Evolutionary conservation across 1,139 yeast species (phyloP).

Genomic region (Sugiyamaella sp.): DNA sequence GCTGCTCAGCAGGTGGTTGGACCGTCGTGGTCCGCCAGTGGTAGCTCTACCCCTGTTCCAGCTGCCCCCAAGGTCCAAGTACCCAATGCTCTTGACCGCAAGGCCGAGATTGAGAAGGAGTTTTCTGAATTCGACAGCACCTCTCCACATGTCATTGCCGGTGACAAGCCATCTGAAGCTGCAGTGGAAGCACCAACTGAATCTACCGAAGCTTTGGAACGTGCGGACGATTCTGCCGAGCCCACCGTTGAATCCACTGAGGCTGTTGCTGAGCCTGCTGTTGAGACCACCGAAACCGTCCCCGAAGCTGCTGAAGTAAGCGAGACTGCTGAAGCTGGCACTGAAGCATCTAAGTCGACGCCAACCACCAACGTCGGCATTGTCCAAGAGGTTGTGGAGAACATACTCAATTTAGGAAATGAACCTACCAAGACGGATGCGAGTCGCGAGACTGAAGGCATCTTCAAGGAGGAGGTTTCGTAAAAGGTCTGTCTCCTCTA

Average conservation of each 20-base stretch:
- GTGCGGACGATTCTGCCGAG: slow-evolving; percentile 17
- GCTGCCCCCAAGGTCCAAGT: not conserved
- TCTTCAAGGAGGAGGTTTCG: slow-evolving; percentile 31
- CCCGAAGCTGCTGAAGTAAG: slow-evolving; percentile 30
- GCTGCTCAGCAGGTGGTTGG: slow-evolving; percentile 7
- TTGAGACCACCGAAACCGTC: slow-evolving; percentile 33
- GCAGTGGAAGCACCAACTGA: slow-evolving; percentile 2
- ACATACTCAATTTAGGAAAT: slow-evolving; percentile 10
- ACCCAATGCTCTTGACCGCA: slow-evolving; percentile 10
- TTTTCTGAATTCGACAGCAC: slow-evolving; percentile 21
- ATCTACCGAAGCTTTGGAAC: slow-evolving; percentile 7
- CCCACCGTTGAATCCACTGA: slow-evolving; percentile 4
- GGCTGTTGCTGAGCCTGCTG: not conserved
- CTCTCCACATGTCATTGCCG: slow-evolving; percentile 1
- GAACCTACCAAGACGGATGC: slow-evolving; percentile 16
- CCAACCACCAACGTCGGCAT: slow-evolving; percentile 4
- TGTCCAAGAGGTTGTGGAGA: slow-evolving; percentile 18
- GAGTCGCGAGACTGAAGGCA: slow-evolving; percentile 25
- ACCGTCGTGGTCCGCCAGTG: not conserved
- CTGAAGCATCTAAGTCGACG: not conserved
- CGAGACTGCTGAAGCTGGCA: slow-evolving; percentile 15
- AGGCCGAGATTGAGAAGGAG: slow-evolving; percentile 20
- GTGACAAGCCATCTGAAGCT: not conserved
- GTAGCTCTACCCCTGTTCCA: slow-evolving; percentile 1
- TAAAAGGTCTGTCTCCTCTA: slow-evolving; percentile 6